Percentiles rank a stretch among this genome's conserved stretches.
Evolutionary conservation across 2,329 filamentous ascomycete genomes (phyloP).

Genomic region (Pseudogymnoascus sp.): DNA sequence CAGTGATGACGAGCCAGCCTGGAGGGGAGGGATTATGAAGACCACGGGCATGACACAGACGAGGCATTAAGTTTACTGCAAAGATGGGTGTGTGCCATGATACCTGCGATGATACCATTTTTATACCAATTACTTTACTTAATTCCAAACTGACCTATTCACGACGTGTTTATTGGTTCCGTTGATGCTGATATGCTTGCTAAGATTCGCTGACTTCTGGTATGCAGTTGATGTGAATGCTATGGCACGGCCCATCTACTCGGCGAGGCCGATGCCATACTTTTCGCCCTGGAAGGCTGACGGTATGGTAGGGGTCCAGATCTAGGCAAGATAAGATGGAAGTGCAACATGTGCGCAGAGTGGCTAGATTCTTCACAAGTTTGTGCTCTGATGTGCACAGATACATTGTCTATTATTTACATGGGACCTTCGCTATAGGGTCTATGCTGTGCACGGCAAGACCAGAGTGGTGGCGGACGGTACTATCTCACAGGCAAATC

Average conservation of each 20-base stretch:
- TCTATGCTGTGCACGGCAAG: not conserved
- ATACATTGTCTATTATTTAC: slow-evolving; percentile 2
- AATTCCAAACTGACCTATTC: not conserved
- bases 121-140: not conserved
- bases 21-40: slow-evolving; percentile 4
- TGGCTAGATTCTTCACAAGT: not conserved
- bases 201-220: not conserved
- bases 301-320: not conserved
- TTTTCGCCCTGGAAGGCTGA: not conserved
- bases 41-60: slow-evolving; percentile 8
- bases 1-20: not conserved
- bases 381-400: not conserved
- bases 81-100: not conserved
- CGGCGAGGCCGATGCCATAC: not conserved
- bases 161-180: not conserved
- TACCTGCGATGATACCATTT: slow-evolving; percentile 9
- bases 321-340: not conserved
- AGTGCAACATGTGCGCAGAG: not conserved
- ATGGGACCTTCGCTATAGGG: not conserved
- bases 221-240: not conserved
- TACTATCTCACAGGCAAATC: not conserved
- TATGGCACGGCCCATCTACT: not conserved
- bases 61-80: not conserved
- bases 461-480: not conserved
- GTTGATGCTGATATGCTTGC: not conserved